These are phyloP conservation scores for Exophiala lecanii-corni DNA, from an alignment of 2,329 filamentous ascomycete genomes.

Conservation along the genomic window DNA sequence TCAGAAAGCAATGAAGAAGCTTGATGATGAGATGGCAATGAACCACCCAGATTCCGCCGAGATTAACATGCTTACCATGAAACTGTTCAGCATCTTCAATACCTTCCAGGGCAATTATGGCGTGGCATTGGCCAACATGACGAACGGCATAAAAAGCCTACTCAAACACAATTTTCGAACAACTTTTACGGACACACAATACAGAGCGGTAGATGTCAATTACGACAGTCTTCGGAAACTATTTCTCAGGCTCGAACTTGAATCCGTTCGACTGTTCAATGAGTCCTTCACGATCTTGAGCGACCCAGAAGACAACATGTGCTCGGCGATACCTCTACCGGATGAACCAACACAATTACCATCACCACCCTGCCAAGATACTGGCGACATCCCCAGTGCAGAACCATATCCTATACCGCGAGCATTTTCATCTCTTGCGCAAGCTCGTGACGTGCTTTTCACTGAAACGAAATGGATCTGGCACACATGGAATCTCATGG, in stretches of 20 bases:
- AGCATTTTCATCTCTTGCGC: conserved; percentile 19
- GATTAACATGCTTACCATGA: conserved; percentile 23
- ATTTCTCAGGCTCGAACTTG: conserved; percentile 20
- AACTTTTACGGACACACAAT: conserved; percentile 22
- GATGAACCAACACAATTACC: not conserved
- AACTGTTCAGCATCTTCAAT: conserved; percentile 25
- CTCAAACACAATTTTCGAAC: conserved; percentile 19
- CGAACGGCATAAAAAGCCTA: conserved; percentile 19
- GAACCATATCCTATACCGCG: conserved; percentile 19
- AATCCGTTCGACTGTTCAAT: conserved; percentile 21
- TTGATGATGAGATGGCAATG: conserved; percentile 16
- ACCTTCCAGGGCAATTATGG: conserved; percentile 26
- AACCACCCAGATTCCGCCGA: conserved; percentile 17
- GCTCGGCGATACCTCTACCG: not conserved
- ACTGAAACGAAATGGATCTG: conserved; percentile 26
- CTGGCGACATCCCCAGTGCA: conserved; percentile 8
- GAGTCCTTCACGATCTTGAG: conserved; percentile 16
- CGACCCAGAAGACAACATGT: conserved; percentile 10
- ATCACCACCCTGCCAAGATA: not conserved
- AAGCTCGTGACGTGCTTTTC: conserved; percentile 26
- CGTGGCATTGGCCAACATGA: conserved; percentile 18
- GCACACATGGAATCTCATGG: conserved; percentile 22
- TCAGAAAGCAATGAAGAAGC: conserved; percentile 14
- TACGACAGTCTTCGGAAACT: conserved; percentile 20
- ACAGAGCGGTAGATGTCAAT: conserved; percentile 17